Percentiles rank a stretch among this genome's conserved stretches.
Evolutionary conservation across 2,329 filamentous ascomycete genomes (phyloP).

Genomic region (Thelonectria discophora): DNA sequence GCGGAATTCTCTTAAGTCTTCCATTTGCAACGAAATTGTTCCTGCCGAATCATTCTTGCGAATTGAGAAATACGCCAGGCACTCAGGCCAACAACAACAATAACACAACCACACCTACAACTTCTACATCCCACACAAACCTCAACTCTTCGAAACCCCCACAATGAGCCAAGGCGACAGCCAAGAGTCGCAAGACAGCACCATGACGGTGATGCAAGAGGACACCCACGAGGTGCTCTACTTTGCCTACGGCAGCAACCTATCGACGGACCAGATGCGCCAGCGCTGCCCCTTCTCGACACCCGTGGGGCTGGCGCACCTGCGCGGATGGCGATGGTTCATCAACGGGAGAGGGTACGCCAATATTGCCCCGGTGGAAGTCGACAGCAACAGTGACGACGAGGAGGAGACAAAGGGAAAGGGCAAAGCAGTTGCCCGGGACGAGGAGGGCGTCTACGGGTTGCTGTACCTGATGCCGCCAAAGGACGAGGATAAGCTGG

Average conservation of each 20-base stretch:
- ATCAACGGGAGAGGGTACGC: conserved; percentile 75
- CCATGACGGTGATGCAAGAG: conserved; percentile 48
- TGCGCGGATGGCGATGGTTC: conserved; percentile 68
- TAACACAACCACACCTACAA: not conserved
- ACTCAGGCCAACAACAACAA: not conserved
- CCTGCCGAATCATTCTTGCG: too few relatives aligned
- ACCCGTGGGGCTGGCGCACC: conserved; percentile 65
- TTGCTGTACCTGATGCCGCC: conserved; percentile 62
- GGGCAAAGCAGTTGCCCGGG: conserved; percentile 3
- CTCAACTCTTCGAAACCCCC: not conserved
- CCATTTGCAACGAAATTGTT: too few relatives aligned
- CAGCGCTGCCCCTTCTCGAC: conserved; percentile 66
- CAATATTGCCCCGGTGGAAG: conserved; percentile 61
- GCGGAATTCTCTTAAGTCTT: not conserved
- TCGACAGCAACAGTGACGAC: conserved; percentile 19
- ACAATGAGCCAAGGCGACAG: conserved; percentile 45
- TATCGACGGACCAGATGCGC: conserved; percentile 72
- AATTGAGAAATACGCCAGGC: not conserved
- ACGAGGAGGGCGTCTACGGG: conserved; percentile 60
- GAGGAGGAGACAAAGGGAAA: conserved; percentile 22
- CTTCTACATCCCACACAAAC: not conserved
- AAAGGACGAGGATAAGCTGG: conserved; percentile 61
- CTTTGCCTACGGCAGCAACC: conserved; percentile 77
- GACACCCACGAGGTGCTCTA: conserved; percentile 58
- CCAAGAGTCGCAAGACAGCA: conserved; percentile 49